phyloP scores from a whole-genome alignment of 805 yeast genomes.

The Kluyveromyces nonfermentans region DNA sequence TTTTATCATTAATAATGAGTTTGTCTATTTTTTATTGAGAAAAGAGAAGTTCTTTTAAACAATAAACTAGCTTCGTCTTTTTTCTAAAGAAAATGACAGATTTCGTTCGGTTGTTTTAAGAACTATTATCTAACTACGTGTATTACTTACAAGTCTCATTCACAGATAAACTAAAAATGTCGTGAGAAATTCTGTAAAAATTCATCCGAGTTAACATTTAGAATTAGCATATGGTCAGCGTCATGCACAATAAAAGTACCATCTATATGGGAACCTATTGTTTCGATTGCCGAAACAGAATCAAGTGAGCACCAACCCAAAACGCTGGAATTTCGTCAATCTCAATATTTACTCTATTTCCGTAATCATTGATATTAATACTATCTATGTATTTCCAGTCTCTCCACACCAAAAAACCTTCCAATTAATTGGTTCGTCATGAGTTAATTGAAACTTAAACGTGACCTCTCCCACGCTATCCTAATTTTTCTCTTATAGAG shows the following conservation, averaged over 20 bases:
- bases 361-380: conserved; percentile 30
- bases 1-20: background rate
- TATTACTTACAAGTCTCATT: background rate
- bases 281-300: conserved; percentile 30
- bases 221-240: conserved; percentile 32
- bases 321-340: conserved; percentile 35
- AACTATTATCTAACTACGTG: too few species aligned
- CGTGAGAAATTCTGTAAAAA: background rate
- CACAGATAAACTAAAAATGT: background rate
- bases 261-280: conserved; percentile 20
- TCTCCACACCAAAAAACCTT: conserved; percentile 31
- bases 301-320: conserved; percentile 40
- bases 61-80: too few species aligned
- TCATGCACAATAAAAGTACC: conserved; percentile 30
- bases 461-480: conserved; percentile 28
- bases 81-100: too few species aligned
- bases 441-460: conserved; percentile 24
- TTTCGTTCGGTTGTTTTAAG: too few species aligned
- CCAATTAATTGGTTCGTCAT: conserved; percentile 37
- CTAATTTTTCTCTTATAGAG: conserved; percentile 28
- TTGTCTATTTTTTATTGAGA: conserved; percentile 3
- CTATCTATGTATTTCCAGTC: conserved; percentile 30
- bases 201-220: conserved; percentile 24
- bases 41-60: too few species aligned
- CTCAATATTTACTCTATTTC: conserved; percentile 25